phyloP scores from a whole-genome alignment of 208 protist species.

The Wallacemonas sp. region DNA sequence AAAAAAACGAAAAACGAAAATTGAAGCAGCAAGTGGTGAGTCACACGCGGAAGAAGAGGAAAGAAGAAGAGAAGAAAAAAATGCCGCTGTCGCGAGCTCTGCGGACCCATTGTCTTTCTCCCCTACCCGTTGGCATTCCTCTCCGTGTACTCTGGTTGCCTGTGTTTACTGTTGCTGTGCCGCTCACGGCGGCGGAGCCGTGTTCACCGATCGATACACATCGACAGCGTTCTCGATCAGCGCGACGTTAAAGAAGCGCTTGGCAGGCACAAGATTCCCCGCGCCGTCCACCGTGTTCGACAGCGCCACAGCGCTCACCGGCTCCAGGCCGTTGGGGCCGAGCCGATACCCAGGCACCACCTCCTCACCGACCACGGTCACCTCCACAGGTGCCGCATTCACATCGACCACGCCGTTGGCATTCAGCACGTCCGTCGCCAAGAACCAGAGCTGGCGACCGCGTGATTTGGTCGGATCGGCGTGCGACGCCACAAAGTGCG shows the following conservation, averaged over 20 bases:
- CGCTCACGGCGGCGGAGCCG: background rate
- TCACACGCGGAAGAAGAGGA: no score
- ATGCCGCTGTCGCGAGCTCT: no score
- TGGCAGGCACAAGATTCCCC: background rate
- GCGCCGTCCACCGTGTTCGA: background rate
- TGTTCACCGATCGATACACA: constrained; percentile 2
- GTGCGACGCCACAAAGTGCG: constrained; percentile 17
- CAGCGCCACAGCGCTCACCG: background rate
- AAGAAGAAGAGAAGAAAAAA: no score
- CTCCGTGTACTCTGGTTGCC: no score
- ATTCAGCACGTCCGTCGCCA: constrained; percentile 61
- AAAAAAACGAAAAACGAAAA: constrained; percentile 3
- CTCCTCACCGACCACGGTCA: constrained; percentile 11
- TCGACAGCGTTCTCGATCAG: background rate
- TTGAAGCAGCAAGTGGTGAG: background rate
- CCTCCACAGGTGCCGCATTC: constrained; percentile 70
- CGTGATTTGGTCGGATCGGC: constrained; percentile 4
- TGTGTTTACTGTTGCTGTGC: no score
- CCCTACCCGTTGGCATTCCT: no score
- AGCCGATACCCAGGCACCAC: constrained; percentile 11
- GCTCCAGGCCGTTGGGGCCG: background rate
- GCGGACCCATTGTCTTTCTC: no score
- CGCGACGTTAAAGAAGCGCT: constrained; percentile 6
- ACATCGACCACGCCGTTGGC: constrained; percentile 69
- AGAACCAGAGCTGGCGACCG: constrained; percentile 70